Percentiles rank a stretch among this genome's conserved stretches.
phyloP scores from a whole-genome alignment of 78 protist species.

The Dictyostelium intermedium region DNA sequence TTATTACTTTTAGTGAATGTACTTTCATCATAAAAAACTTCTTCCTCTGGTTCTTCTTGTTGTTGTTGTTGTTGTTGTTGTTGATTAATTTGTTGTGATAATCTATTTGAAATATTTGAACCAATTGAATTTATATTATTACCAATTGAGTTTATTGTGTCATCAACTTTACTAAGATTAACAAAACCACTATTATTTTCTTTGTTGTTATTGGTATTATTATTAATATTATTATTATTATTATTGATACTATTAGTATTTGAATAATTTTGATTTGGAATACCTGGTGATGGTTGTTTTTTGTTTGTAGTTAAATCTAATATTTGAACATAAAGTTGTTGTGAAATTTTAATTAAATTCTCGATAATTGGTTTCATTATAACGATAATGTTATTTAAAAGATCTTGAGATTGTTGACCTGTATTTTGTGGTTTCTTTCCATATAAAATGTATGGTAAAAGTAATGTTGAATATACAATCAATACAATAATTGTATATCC shows the following conservation, averaged over 20 bases:
- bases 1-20: neutral
- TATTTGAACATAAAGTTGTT: neutral
- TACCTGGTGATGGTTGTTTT: constrained; percentile 22
- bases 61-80: neutral
- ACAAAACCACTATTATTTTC: neutral
- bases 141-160: neutral
- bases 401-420: neutral
- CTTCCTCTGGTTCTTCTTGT: neutral
- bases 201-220: neutral
- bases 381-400: neutral
- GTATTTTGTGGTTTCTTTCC: neutral
- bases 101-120: neutral
- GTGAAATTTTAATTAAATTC: neutral
- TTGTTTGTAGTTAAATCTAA: neutral
- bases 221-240: neutral
- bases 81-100: neutral
- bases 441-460: neutral
- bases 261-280: too few species aligned
- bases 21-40: neutral
- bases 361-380: constrained; percentile 1
- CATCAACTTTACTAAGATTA: neutral
- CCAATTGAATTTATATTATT: neutral
- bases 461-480: neutral
- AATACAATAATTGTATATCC: constrained; percentile 23
- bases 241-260: too few species aligned